These are phyloP conservation scores for Backusella westeae DNA, from an alignment of 192 early-diverging fungal genomes.

Conservation along the genomic window DNA sequence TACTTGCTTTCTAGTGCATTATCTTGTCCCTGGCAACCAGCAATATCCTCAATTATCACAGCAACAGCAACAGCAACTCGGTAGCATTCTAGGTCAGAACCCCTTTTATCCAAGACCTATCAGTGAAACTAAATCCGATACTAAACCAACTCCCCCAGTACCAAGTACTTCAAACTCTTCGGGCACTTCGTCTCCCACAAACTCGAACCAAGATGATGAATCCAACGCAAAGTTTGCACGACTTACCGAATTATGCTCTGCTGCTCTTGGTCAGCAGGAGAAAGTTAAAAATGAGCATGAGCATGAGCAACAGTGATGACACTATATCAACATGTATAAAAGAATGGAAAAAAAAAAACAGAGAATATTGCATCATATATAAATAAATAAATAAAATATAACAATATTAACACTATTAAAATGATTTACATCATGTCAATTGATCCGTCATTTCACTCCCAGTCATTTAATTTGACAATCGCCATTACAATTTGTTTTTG, in stretches of 20 bases:
- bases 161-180: slow-evolving; percentile 32
- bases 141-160: slow-evolving; percentile 25
- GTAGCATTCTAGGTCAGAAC: not conserved
- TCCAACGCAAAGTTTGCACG: slow-evolving; percentile 10
- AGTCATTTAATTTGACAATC: no score
- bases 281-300: not conserved
- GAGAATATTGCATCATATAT: no score
- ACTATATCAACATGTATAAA: no score
- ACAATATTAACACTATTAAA: no score
- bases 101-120: not conserved
- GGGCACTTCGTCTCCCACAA: slow-evolving; percentile 22
- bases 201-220: slow-evolving; percentile 20
- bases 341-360: no score
- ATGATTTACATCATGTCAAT: no score
- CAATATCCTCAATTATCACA: not conserved
- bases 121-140: not conserved
- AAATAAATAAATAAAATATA: no score
- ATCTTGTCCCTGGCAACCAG: not conserved
- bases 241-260: slow-evolving; percentile 22
- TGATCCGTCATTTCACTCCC: no score
- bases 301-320: not conserved
- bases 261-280: slow-evolving; percentile 17
- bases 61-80: not conserved
- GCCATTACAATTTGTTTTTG: no score
- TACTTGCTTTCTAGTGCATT: not conserved